Evolutionary conservation across 106 monocot species (phyloP).

Genomic region (Platanthera guangdongensis): DNA sequence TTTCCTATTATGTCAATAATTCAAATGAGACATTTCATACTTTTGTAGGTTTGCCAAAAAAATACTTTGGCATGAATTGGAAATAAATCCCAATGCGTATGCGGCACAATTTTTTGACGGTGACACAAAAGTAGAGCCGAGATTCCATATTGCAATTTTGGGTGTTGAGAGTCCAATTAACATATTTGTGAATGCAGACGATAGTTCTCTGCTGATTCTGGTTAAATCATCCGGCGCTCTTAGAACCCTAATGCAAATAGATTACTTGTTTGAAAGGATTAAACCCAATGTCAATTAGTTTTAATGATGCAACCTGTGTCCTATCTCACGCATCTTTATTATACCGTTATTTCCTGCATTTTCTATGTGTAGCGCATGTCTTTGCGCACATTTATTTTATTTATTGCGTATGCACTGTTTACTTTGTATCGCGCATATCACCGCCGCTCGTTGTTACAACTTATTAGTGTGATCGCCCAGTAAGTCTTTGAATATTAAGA

Average conservation of each 20-base stretch:
- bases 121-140: slow-evolving; percentile 48
- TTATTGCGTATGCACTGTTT: too few species aligned
- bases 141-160: slow-evolving; percentile 33
- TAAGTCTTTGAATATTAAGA: too few species aligned
- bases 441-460: too few species aligned
- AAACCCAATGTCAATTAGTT: slow-evolving; percentile 22
- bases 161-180: slow-evolving; percentile 41
- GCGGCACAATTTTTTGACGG: slow-evolving; percentile 54
- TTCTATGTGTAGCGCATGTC: too few species aligned
- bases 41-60: not conserved
- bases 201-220: slow-evolving; percentile 52
- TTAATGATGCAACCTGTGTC: too few species aligned
- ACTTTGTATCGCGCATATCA: too few species aligned
- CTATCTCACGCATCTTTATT: too few species aligned
- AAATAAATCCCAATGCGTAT: not conserved
- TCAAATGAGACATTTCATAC: not conserved
- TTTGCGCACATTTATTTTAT: too few species aligned
- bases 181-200: slow-evolving; percentile 72
- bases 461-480: too few species aligned
- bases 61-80: not conserved
- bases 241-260: slow-evolving; percentile 44
- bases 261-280: slow-evolving; percentile 55
- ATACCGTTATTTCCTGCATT: too few species aligned
- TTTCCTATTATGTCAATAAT: too few species aligned
- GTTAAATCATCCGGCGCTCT: slow-evolving; percentile 46